phyloP scores from a whole-genome alignment of 139 green algal genomes.

The Dunaliella sp. region DNA sequence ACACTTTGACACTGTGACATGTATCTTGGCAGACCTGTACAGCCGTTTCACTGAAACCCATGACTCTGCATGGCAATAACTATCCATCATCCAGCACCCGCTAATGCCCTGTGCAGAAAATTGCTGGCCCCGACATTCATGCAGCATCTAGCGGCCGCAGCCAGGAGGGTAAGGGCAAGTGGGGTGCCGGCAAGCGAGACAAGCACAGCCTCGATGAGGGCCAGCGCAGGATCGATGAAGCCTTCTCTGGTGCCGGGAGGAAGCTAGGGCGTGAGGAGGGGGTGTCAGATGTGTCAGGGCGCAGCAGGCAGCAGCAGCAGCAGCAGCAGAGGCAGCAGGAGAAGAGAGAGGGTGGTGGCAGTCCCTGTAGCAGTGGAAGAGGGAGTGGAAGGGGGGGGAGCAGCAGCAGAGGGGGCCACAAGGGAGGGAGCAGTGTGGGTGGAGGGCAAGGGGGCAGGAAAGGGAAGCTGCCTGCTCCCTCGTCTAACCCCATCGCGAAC shows the following conservation, averaged over 20 bases:
- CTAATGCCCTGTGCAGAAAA: conserved; percentile 3
- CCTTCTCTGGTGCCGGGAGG: no score
- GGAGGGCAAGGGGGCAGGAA: not conserved
- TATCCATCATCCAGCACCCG: not conserved
- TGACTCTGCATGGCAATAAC: no score
- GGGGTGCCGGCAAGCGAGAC: not conserved
- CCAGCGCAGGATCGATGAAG: not conserved
- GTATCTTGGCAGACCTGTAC: not conserved
- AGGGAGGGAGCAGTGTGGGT: no score
- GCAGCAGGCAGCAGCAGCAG: not conserved
- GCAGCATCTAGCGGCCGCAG: not conserved
- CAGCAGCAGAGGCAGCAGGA: not conserved
- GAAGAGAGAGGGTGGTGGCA: no score
- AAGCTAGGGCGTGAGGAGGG: not conserved
- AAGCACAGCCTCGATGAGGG: not conserved
- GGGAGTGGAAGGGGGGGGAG: no score
- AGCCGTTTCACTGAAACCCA: not conserved
- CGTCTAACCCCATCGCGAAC: not conserved
- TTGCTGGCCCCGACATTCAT: conserved; percentile 10
- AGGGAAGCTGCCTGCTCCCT: not conserved
- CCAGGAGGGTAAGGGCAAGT: not conserved
- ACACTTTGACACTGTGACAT: not conserved
- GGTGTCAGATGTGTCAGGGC: not conserved
- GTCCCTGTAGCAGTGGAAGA: no score
- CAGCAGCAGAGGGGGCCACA: not conserved